Base-by-base conservation (phyloP, 148 eudicot species). In the Silene conica region DNA sequence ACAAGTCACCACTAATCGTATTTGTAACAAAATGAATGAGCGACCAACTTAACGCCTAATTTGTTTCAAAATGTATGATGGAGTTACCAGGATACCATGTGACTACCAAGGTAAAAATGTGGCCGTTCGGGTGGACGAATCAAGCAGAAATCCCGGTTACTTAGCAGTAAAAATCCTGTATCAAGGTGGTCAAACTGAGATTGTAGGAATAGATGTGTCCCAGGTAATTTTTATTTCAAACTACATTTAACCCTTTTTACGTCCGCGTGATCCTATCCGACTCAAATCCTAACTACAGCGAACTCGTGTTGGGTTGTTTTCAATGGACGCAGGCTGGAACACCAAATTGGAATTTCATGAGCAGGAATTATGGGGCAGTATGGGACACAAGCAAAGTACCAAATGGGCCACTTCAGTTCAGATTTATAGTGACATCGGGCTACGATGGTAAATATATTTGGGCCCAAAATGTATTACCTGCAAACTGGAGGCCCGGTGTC, bases 151-250 rank as follows among this genome's bases (percentile, higher is more conserved):
- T 65, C 90, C 93, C n/a, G 63, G 86, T 64, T 85, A 91, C 68
- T 81, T 94, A 67, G 93, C 89, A 5, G 83, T 94, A 45, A 86
- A 86, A 74, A 56, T 94, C 79, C 80, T 94, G 19, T 89, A 83
- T 79, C 96, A 91, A 86, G 98, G 98, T 54, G 98, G 98, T 13
- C 98, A 91, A 76, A 94, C 98, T 0, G 89, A 94, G 65, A 94
- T 94, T 11, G 84, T 85, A 8, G 85, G 58, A n/a, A 84, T 86
- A 4, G 96, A 94, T 46, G 87, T 91, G 14, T 85, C 90, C 41
- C 73, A 85, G 92, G 93, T 90, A 80, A 15, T 18, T 60, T 52
- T 50, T 21, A 60, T 13, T 34, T 41, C 43, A 26, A 77, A 23
- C 3, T 31, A 5, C 4, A 5, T 31, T 31, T 31, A 31, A 3